Conservation (phyloP, 768 basidiomycete genomes). For the Pisolithus marmoratus region DNA sequence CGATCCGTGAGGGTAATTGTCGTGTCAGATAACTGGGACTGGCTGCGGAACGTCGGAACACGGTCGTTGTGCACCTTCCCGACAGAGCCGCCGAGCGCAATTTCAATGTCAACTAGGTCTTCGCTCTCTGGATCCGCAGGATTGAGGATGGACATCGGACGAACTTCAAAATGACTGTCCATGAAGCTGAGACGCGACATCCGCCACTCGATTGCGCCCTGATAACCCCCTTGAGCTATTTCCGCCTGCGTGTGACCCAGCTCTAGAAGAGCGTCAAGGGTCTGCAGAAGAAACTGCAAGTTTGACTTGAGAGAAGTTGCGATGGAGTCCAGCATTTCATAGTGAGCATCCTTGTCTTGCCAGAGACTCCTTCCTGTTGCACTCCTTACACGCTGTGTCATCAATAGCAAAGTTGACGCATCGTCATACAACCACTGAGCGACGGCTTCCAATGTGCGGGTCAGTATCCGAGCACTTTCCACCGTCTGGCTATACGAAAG, state of each 20-base stretch:
- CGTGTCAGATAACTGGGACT: slow-evolving; percentile 30
- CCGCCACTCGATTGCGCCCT: slow-evolving; percentile 71
- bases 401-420: slow-evolving; percentile 51
- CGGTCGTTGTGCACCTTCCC: slow-evolving; percentile 25
- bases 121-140: slow-evolving; percentile 37
- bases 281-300: slow-evolving; percentile 48
- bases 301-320: slow-evolving; percentile 51
- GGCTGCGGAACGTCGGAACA: slow-evolving; percentile 25
- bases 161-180: slow-evolving; percentile 44
- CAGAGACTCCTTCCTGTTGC: slow-evolving; percentile 1
- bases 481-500: slow-evolving; percentile 59
- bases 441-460: slow-evolving; percentile 64
- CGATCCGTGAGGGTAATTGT: slow-evolving; percentile 28
- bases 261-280: slow-evolving; percentile 54
- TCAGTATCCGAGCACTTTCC: slow-evolving; percentile 58
- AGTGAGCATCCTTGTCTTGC: slow-evolving; percentile 16
- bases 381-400: slow-evolving; percentile 40
- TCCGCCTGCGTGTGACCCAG: slow-evolving; percentile 70
- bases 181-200: slow-evolving; percentile 64
- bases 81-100: slow-evolving; percentile 41
- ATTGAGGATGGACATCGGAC: slow-evolving; percentile 33
- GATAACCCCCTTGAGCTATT: slow-evolving; percentile 64
- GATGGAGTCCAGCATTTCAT: slow-evolving; percentile 46
- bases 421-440: slow-evolving; percentile 76
- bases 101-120: slow-evolving; percentile 55